Base-by-base conservation (phyloP, 495 filamentous ascomycete species). In the Aspergillus conjunctus region DNA sequence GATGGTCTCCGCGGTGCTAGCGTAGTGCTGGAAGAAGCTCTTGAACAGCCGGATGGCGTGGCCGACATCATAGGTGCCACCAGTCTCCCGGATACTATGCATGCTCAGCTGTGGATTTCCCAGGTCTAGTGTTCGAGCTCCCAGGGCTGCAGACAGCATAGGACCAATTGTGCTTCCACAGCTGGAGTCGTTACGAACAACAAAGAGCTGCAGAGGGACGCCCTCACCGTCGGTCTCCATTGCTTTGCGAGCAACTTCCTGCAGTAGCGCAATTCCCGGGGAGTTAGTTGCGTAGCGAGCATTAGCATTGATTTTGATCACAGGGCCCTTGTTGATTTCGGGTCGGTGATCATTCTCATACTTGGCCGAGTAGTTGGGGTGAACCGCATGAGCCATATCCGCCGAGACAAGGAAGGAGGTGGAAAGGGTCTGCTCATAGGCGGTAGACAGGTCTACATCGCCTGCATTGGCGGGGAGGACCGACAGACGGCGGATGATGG, bases 301-400 rank as follows among this genome's bases (percentile, higher is more conserved):
- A 70, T 97, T 98, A 51, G 95, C 94, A 73, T 99, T 99, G 78
- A 99, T 81, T 79, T 99, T 99, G 78, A 99, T 91, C 43, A 97
- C 93, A 15, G 90, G 88, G 39, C 94, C 94, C 73, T 91, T 90
- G 82, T 99, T 99, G 81, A 98, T 93, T 68, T 94, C 88, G 5
- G 95, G 94, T 54, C 88, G 85, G 76, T 98, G 94, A 61, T 90
- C 87, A 39, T 84, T 71, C 78, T 99, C 94, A 74, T 98, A 96
- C 76, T 98, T 98, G 61, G 73, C 82, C 0, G 87, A 77, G 74
- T 96, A 98, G 77, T 99, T 99, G 37, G 94, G 94, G 72, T 99
- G 88, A 15, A 98, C 87, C 2, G 86, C 86, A 76, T 99, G 94
- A 4, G 95, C 92, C 93, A 98, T 97, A 72, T 99, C 94, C 41